phyloP scores from a whole-genome alignment of 805 yeast genomes.

The Blastobotrys chiropterorum region DNA sequence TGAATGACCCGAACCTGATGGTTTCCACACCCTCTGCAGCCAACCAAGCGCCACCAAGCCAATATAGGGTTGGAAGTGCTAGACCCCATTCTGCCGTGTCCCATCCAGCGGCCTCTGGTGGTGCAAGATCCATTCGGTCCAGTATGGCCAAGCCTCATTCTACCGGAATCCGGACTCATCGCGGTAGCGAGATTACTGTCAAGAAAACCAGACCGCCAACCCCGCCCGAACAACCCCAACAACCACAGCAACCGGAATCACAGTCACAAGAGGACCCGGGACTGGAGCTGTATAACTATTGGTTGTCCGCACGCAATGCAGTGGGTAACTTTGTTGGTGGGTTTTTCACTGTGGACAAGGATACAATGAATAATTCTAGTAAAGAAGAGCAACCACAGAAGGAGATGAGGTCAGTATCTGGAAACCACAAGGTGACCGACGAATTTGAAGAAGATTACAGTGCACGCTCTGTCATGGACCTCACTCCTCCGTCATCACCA shows the following conservation, averaged over 20 bases:
- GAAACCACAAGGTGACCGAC: neutral
- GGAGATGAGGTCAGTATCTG: neutral
- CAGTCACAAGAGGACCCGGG: slow-evolving; percentile 2
- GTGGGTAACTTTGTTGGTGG: neutral
- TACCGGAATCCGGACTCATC: neutral
- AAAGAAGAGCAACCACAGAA: neutral
- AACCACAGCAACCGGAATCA: neutral
- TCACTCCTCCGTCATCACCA: neutral
- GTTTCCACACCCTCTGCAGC: neutral
- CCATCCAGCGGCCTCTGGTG: neutral
- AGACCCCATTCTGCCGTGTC: neutral
- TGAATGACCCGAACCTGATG: neutral
- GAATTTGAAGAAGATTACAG: neutral
- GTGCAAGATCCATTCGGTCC: neutral
- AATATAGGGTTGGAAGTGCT: neutral
- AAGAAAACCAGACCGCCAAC: neutral
- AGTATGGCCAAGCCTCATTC: neutral
- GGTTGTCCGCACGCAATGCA: slow-evolving; percentile 3
- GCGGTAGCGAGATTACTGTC: neutral
- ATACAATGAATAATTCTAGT: neutral
- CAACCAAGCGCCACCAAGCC: neutral
- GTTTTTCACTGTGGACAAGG: neutral
- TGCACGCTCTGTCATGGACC: neutral
- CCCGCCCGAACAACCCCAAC: neutral
- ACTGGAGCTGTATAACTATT: slow-evolving; percentile 4